Base-by-base conservation (phyloP, 2,329 filamentous ascomycete species). In the Helicocarpus griseus region DNA sequence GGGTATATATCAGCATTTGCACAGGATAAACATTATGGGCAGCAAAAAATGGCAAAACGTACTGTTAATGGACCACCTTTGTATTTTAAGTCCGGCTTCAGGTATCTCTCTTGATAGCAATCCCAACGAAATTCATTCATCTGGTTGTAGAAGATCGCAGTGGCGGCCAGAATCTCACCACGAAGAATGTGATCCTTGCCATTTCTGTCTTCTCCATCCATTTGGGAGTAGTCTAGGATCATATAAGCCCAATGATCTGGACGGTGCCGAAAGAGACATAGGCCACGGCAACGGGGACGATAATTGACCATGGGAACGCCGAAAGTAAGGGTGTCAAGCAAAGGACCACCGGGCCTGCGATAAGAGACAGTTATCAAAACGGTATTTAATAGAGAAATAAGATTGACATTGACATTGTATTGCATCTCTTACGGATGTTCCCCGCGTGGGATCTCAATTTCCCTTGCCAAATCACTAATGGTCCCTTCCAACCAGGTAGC, bases 401-500 rank as follows among this genome's bases (percentile, higher is more conserved):
- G n/a, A n/a, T 38, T 36, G 19, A 48, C n/a, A 36, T 4, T 11
- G 36, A 19, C 1, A 48, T 33, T n/a, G 11, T 48, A 35, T 9
- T 33, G 24, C 13, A 21, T 36, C 24, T 33, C 45, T 33, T 48
- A 35, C 45, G 5, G 13, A 14, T 36, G 13, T 48, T 45, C 41
- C 19, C 41, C 45, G 29, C 45, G 14, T 36, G 45, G 24, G 31
- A 48, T 33, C 26, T 31, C 29, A 31, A 46, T 13, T 26, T n/a
- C 40, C 5, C 36, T 46, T 45, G 24, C 14, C 41, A 46, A 28
- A 9, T 11, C 21, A 46, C 17, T 17, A 48, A 51, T 48, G 1
- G 49, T 48, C 33, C 28, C 21, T 4, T 17, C 33, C 50, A 49
- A 44, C 45, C 38, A 53, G 38, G 45, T 45, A 33, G 39, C 29